phyloP scores from a whole-genome alignment of 495 filamentous ascomycete species.

The Neurospora sp. region DNA sequence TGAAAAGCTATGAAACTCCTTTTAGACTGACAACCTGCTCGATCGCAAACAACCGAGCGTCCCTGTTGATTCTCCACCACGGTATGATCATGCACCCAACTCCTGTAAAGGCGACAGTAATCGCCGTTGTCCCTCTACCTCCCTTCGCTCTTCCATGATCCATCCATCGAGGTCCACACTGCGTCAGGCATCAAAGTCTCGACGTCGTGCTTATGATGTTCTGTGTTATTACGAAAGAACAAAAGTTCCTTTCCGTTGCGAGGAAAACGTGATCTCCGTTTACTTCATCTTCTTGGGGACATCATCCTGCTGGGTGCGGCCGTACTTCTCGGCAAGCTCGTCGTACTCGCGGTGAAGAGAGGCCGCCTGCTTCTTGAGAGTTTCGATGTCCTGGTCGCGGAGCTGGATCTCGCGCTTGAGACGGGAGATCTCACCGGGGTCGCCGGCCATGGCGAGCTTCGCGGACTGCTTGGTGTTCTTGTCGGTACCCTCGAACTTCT shows the following conservation, averaged over 20 bases:
- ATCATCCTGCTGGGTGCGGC: conserved; percentile 42
- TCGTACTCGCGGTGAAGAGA: conserved; percentile 73
- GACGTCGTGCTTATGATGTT: background rate
- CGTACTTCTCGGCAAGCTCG: conserved; percentile 69
- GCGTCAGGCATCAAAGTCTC: background rate
- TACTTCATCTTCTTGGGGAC: conserved; percentile 62
- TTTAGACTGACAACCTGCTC: background rate
- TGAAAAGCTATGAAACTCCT: background rate
- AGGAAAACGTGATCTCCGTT: background rate
- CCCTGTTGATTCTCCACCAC: background rate
- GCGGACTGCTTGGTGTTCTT: conserved; percentile 64
- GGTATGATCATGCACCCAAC: background rate
- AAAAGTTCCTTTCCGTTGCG: background rate
- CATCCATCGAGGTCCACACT: background rate
- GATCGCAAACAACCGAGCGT: background rate
- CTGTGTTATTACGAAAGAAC: background rate
- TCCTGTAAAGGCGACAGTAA: background rate
- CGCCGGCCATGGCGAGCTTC: conserved; percentile 62
- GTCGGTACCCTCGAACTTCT: conserved; percentile 70
- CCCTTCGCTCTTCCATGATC: background rate
- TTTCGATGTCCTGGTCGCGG: conserved; percentile 66
- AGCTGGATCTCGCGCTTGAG: conserved; percentile 60
- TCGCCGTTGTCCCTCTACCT: background rate
- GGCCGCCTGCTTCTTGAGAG: conserved; percentile 75
- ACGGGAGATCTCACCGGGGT: conserved; percentile 46